A percentile compares a stretch with the other conserved stretches of the same genome.
phyloP scores from a whole-genome alignment of 495 filamentous ascomycete species.

The Tuber borchii region DNA sequence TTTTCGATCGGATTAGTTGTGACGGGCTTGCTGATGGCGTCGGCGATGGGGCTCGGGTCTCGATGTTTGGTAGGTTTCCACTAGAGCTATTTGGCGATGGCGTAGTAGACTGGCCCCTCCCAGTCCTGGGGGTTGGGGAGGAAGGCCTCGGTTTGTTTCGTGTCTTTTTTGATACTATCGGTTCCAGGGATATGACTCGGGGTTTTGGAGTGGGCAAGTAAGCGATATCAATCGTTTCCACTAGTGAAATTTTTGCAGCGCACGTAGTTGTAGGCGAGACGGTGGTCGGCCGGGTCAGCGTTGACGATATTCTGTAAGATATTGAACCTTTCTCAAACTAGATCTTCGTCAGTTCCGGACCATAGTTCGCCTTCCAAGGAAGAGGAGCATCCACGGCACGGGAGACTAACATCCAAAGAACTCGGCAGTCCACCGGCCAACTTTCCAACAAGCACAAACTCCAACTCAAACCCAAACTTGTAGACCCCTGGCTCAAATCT shows the following conservation, averaged over 20 bases:
- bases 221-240: constrained; percentile 65
- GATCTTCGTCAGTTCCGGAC: constrained; percentile 16
- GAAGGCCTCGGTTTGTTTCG: constrained; percentile 23
- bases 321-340: constrained; percentile 95
- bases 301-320: constrained; percentile 81
- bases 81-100: constrained; percentile 28
- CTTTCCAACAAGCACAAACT: constrained; percentile 67
- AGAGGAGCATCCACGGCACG: constrained; percentile 9
- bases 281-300: constrained; percentile 79
- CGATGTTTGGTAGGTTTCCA: constrained; percentile 21
- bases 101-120: constrained; percentile 11
- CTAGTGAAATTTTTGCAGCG: constrained; percentile 68
- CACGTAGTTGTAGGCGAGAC: constrained; percentile 72
- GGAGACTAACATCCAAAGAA: constrained; percentile 76
- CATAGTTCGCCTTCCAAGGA: constrained; percentile 16
- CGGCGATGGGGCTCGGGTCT: constrained; percentile 22
- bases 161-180: constrained; percentile 47
- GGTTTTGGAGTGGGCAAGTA: constrained; percentile 56
- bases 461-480: constrained; percentile 86
- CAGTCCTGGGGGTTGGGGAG: constrained; percentile 19
- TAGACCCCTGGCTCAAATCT: constrained; percentile 77
- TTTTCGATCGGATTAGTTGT: constrained; percentile 49
- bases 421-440: constrained; percentile 59
- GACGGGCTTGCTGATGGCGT: constrained; percentile 42
- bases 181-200: constrained; percentile 73